Base-by-base conservation (phyloP, 805 yeast species). In the Metschnikowia continentalis region DNA sequence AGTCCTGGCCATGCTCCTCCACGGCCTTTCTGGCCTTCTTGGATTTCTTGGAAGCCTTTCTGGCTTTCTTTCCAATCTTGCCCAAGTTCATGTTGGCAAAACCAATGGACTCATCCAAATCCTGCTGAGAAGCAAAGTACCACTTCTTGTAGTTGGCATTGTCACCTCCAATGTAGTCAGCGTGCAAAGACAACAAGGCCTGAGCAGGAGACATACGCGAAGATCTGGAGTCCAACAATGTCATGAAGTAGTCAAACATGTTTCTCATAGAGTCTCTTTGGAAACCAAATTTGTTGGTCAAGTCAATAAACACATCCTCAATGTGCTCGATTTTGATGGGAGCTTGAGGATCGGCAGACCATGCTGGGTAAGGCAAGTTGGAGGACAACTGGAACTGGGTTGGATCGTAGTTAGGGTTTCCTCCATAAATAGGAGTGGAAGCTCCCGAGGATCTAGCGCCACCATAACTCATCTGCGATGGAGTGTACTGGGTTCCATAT, bases 351-450 rank as follows among this genome's bases (percentile, higher is more conserved):
- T 94, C 98, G 43, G 96, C 96, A 23, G 97, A 88, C 99, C 99
- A 94, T 47, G 99, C 98, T 41, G 99, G 99, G 69, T 92, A 94
- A 33, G 99, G 99, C 69, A 94, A 90, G 82, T 61, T 96, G 78
- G 72, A 86, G 61, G 67, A 89, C 85, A 77, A 84, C 73, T 63
- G 88, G 72, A 65, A 82, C 68, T 63, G 83, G 6, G 83, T 74
- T 33, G 87, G 86, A 61, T 83, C 86, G 62, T 81, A 78, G 69
- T 74, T 72, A 69, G 61, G 59, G 51, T 61, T 61, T 50, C 83
- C 82, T 38, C 94, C 95, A 65, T 88, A 88, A 59, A 89, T 82
- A 19, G 99, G 98, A 39, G 99, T 94, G 1, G 96, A 89, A 40
- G 96, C 89, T 54, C 97, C 97, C 11, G 95, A 84, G 0, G 94